Percentiles rank a stretch among this genome's conserved stretches.
These are phyloP conservation scores for Malassezia arunalokei DNA, from an alignment of 1,284 basidiomycete species.

Conservation along the genomic window DNA sequence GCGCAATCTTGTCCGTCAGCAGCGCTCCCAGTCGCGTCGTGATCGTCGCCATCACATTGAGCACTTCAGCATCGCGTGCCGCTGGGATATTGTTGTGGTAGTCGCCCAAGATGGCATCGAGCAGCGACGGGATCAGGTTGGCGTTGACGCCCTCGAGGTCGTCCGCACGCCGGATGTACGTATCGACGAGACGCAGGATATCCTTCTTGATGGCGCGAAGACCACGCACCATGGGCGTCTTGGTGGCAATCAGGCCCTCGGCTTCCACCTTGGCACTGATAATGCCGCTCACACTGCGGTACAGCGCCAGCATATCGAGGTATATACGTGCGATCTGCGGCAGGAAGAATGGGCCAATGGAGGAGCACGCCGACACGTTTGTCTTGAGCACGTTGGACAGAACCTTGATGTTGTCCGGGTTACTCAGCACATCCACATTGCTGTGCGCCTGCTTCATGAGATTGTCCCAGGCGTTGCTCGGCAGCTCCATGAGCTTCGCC, in stretches of 20 bases:
- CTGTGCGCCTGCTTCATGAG: conserved; percentile 90
- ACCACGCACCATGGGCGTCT: conserved; percentile 90
- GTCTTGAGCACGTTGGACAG: conserved; percentile 95
- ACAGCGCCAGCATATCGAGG: conserved; percentile 94
- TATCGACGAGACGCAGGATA: conserved; percentile 87
- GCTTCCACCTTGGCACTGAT: conserved; percentile 82
- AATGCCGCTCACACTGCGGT: conserved; percentile 94
- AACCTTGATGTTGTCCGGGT: conserved; percentile 90
- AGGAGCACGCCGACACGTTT: conserved; percentile 93
- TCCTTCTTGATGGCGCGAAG: conserved; percentile 98
- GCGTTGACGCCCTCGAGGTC: conserved; percentile 82
- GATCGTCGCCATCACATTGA: conserved; percentile 98
- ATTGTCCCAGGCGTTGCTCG: conserved; percentile 95
- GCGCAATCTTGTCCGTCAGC: conserved; percentile 86
- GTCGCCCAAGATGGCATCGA: conserved; percentile 93
- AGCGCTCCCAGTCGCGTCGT: conserved; percentile 49
- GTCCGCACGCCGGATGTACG: conserved; percentile 90
- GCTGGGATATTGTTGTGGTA: conserved; percentile 88
- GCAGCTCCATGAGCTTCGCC: conserved; percentile 86
- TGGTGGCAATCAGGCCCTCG: conserved; percentile 73
- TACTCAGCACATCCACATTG: conserved; percentile 81
- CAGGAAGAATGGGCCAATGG: conserved; percentile 90
- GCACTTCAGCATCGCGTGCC: conserved; percentile 89
- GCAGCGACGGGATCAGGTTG: conserved; percentile 84
- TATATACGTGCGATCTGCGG: conserved; percentile 93